Evolutionary conservation across 1,284 basidiomycete genomes (phyloP), one percentile per base, ranked within the genome.

Genomic region (Ceratobasidium papillatum): DNA sequence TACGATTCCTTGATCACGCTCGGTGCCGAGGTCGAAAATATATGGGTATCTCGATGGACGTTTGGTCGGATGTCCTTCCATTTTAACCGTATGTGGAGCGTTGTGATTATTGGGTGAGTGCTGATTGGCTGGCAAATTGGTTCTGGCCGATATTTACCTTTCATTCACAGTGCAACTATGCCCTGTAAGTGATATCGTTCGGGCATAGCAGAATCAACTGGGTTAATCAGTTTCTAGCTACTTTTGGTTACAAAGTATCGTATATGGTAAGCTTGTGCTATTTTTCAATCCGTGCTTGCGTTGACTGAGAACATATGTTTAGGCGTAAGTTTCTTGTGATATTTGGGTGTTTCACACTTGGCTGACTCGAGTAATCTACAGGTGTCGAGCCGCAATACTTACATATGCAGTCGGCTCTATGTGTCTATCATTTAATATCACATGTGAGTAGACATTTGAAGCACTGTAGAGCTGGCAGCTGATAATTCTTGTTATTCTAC

Each of bases 11-110:
- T 64, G 2, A 45, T 49, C 43, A 64, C 62, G 5, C 27, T 64
- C 22, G 14, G 17, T 7, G 25, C 25, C 38, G 62, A 64, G 27
- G 27, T 64, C 30, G 25, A 49, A 32, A 30, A 64, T 49, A 41
- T 64, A 7, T 64, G 62, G 62, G 3, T 14, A 5, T 8, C 62
- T 25, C 36, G 30, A 47, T 64, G 62, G 62, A 30, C n/a, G 19
- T 64, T 27, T 27, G 62, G 62, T 12, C 62, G 62, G 17, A 32
- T 49, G 12, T 34, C 62, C 8, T 64, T 64, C 25, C 62, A 64
- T 49, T 64, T 64, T 41, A 64, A 64, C 62, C 19, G 62, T 17
- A 27, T 45, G 9, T 64, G 62, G 62, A 64, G 41, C 27, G 41
- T 64, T 5, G 4, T 38, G 27, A 32, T 64, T 14, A 17, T 64